phyloP scores from a whole-genome alignment of 129 eudicot species.

The Tagetes patula region DNA sequence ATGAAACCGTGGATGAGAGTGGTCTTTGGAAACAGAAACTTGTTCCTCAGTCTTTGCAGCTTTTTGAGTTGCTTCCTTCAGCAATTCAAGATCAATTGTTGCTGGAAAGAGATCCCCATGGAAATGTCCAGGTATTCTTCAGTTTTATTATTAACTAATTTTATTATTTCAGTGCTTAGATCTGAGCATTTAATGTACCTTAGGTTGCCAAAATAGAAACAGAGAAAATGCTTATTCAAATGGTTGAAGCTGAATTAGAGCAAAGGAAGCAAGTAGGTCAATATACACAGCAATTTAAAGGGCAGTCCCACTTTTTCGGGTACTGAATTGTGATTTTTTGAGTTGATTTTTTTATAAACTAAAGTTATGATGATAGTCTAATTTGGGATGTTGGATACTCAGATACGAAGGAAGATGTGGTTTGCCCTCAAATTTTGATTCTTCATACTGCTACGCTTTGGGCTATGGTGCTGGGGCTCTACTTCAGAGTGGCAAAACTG shows the following conservation, averaged over 20 bases:
- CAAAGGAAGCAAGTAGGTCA: slow-evolving; percentile 61
- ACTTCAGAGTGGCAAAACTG: slow-evolving; percentile 85
- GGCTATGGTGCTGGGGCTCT: slow-evolving; percentile 97
- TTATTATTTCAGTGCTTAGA: not conserved
- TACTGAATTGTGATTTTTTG: slow-evolving; percentile 21
- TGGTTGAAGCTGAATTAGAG: slow-evolving; percentile 94
- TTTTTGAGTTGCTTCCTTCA: slow-evolving; percentile 66
- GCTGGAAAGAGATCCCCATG: slow-evolving; percentile 98
- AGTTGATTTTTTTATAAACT: not conserved
- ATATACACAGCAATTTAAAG: slow-evolving; percentile 60
- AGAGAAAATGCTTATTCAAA: slow-evolving; percentile 97
- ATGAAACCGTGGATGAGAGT: slow-evolving; percentile 66
- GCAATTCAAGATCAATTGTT: slow-evolving; percentile 85
- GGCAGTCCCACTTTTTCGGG: slow-evolving; percentile 98
- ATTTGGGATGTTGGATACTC: not conserved
- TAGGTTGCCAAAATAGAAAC: slow-evolving; percentile 99
- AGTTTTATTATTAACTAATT: slow-evolving; percentile 36
- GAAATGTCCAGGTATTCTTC: slow-evolving; percentile 73
- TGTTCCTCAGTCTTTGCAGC: slow-evolving; percentile 55
- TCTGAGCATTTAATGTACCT: not conserved
- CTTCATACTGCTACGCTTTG: slow-evolving; percentile 92
- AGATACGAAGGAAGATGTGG: slow-evolving; percentile 98
- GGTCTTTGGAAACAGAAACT: slow-evolving; percentile 79
- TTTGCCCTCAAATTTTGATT: slow-evolving; percentile 88
- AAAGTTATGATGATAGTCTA: not conserved